phyloP scores from a whole-genome alignment of 192 early-diverging fungal genomes.

The Borealophlyctis nickersoniae region DNA sequence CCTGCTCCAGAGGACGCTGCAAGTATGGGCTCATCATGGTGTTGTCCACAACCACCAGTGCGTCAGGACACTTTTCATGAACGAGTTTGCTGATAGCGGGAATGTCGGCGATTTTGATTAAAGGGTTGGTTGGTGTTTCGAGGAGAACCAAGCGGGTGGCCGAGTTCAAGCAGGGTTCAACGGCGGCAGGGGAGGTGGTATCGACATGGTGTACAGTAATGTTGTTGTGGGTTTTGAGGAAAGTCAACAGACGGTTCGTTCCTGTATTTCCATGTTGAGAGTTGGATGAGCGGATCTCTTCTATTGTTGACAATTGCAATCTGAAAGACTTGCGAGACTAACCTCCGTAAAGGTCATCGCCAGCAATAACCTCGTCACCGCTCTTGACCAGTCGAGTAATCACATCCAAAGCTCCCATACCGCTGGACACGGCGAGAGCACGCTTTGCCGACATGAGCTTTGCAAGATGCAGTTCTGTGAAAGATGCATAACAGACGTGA shows the following conservation, averaged over 20 bases:
- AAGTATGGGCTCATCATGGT: slow-evolving; percentile 99
- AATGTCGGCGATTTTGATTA: slow-evolving; percentile 93
- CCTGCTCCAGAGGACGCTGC: slow-evolving; percentile 82
- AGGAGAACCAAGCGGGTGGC: slow-evolving; percentile 84
- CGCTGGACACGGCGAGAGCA: slow-evolving; percentile 82
- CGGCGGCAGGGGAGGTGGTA: slow-evolving; percentile 66
- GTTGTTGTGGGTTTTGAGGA: slow-evolving; percentile 71
- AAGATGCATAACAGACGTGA: too few species aligned
- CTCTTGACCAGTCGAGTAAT: slow-evolving; percentile 81
- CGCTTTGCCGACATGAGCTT: slow-evolving; percentile 89
- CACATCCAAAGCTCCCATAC: slow-evolving; percentile 94
- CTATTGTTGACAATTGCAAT: too few species aligned
- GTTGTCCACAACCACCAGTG: slow-evolving; percentile 91
- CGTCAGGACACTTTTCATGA: slow-evolving; percentile 65
- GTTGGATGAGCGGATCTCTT: background rate
- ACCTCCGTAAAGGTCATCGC: slow-evolving; percentile 95
- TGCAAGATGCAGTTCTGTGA: slow-evolving; percentile 81
- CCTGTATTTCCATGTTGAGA: slow-evolving; percentile 32
- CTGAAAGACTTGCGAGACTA: too few species aligned
- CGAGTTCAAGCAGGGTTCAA: slow-evolving; percentile 64
- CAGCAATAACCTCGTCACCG: slow-evolving; percentile 90
- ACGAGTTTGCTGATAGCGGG: slow-evolving; percentile 70
- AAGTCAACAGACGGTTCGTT: slow-evolving; percentile 90
- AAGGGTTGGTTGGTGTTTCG: slow-evolving; percentile 95
- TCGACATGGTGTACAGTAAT: slow-evolving; percentile 90